Base-by-base conservation (phyloP, 495 filamentous ascomycete species). In the Penicillium canescens region DNA sequence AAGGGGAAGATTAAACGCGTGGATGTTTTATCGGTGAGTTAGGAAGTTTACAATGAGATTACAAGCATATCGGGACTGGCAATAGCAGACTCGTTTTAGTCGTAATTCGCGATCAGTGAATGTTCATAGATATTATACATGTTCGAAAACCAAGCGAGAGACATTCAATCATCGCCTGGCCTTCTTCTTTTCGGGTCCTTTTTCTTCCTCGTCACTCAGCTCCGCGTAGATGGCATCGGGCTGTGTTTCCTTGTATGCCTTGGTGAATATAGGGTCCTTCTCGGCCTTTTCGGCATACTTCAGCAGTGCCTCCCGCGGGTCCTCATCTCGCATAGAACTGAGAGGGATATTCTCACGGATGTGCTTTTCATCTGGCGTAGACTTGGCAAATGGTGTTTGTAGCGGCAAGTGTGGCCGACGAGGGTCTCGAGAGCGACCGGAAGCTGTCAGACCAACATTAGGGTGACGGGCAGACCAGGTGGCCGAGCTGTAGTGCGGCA, bases 221-320 rank as follows among this genome's bases (percentile, higher is more conserved):
- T 96, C 90, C 8, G 90, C 88, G 75, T 94, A 98, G 37, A 96
- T 87, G 24, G 94, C 89, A 48, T 89, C 89, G 3, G 94, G 94
- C 75, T 98, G 94, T 20, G 93, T 98, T 52, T 86, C 78, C 63
- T 87, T 87, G 87, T 92, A 98, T 10, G 92, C 94, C 56, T 85
- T 87, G 21, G 94, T 98, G 66, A 98, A 98, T 56, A 95, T 80
- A 3, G 91, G 92, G 65, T 97, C 90, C 65, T 92, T 93, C 72
- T 96, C 84, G 4, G 92, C 93, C 65, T 94, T 86, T 14, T 96
- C 91, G 13, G 92, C 94, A 78, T 97, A 98, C 72, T 94, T 96
- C 57, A 98, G 68, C 56, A 98, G 73, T 28, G 94, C 94, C 73
- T 96, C 94, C 52, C 94, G 78, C 7, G 94, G 94, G 76, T 98